Evolutionary conservation across 169 alveolate genomes (phyloP), one percentile per base, ranked within the genome.

Genomic region (Eimeria praecox): DNA sequence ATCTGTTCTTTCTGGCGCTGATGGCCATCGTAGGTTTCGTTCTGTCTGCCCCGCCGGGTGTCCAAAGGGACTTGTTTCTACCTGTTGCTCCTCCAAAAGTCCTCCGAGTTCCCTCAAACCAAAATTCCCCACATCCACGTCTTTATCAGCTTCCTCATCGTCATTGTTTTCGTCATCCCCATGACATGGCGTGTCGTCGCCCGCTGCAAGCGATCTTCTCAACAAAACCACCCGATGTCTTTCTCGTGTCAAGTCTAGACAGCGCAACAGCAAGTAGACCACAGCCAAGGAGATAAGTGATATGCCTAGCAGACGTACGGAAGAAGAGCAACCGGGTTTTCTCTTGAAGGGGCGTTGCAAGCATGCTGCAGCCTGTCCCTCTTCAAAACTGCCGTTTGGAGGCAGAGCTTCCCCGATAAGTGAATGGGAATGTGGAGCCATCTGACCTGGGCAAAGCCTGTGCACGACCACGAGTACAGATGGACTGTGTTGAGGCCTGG

Each of bases 221-320:
- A 0, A 12, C 38, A 40, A 35, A 42, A 24, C 86, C 16, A 22
- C 40, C 52, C 62, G 40, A 24, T 20, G 12, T 42, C 40, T 8
- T 42, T 16, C 52, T 40, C 20, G 38, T 77, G 22, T 40, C 62
- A 77, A 42, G 62, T 20, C 40, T 42, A 77, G 42, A 27, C 86
- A 77, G 12, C 59, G 86, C 86, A 77, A 24, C 33, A 77, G 33
- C 40, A 77, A 20, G 62, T 77, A 44, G 59, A 22, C 62, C 27
- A 77, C 86, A 24, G 86, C 86, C 86, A 77, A 77, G 24, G 62
- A 77, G 38, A 44, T 27, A 40, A 77, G 42, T 40, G 59, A 3
- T 27, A 40, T 62, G 35, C 86, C 38, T 42, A 42, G 40, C 5
- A 40, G 62, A 9, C 46, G 46, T 33, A 30, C 46, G 24, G 44